Conservation (phyloP, 345 rosid genomes). For the Microthlaspi erraticum region DNA sequence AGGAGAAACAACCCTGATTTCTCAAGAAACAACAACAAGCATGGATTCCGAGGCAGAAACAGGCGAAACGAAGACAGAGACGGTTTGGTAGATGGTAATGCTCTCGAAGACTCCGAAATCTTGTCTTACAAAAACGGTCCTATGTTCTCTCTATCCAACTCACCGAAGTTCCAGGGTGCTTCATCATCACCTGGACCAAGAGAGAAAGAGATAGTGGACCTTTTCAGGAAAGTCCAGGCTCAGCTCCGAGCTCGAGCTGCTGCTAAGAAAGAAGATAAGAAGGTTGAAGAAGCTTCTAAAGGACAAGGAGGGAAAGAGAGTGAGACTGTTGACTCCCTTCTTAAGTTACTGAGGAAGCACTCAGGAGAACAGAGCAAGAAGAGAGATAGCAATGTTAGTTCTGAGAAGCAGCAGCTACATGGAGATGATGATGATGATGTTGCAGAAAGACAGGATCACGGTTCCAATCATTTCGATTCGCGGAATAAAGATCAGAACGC, state of each 20-base stretch:
- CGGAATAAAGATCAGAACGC: conserved; percentile 43
- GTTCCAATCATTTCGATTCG: conserved; percentile 33
- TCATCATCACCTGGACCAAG: conserved; percentile 66
- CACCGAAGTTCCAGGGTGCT: conserved; percentile 69
- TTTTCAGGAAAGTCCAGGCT: conserved; percentile 81
- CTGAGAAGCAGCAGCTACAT: conserved; percentile 42
- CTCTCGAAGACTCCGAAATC: conserved; percentile 58
- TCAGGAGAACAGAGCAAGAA: conserved; percentile 65
- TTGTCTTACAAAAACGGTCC: conserved; percentile 67
- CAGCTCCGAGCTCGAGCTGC: conserved; percentile 84
- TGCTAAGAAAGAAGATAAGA: conserved; percentile 61
- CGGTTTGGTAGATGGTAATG: conserved; percentile 44
- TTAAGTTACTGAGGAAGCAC: conserved; percentile 77
- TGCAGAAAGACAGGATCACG: conserved; percentile 45
- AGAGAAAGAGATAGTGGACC: conserved; percentile 83
- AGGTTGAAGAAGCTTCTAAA: conserved; percentile 49
- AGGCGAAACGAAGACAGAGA: conserved; percentile 66
- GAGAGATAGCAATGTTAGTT: conserved; percentile 40
- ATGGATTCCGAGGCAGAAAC: conserved; percentile 65
- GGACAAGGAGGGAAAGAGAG: conserved; percentile 65
- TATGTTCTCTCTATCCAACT: conserved; percentile 55
- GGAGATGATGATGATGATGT: conserved; percentile 30
- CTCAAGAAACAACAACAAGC: conserved; percentile 64
- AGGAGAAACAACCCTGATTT: conserved; percentile 74
- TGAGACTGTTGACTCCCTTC: conserved; percentile 76